Conservation (phyloP, 805 yeast genomes). For the Peterozyma xylosa region DNA sequence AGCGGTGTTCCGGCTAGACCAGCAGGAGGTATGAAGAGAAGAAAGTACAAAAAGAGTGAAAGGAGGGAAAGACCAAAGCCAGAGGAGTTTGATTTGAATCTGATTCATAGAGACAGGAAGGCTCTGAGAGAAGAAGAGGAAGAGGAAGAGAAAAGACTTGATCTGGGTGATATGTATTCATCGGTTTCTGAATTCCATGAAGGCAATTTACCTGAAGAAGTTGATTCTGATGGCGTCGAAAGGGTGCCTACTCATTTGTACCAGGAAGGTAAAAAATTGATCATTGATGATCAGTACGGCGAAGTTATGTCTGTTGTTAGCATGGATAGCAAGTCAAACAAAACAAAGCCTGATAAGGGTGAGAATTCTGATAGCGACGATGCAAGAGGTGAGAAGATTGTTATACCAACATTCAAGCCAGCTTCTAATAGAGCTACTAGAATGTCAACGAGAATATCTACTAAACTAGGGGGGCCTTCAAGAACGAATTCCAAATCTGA, state of each 20-base stretch:
- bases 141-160: slow-evolving; percentile 8
- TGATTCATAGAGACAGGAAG: slow-evolving; percentile 12
- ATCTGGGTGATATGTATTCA: not conserved
- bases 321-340: not conserved
- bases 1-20: slow-evolving; percentile 61
- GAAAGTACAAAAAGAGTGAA: slow-evolving; percentile 24
- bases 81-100: slow-evolving; percentile 25
- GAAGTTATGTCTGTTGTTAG: slow-evolving; percentile 59
- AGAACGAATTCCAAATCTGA: not conserved
- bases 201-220: not conserved
- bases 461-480: not conserved
- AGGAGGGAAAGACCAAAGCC: slow-evolving; percentile 25
- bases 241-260: slow-evolving; percentile 36
- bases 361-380: not conserved
- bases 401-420: too few species aligned
- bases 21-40: slow-evolving; percentile 66
- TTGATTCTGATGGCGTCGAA: slow-evolving; percentile 13
- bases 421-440: too few species aligned
- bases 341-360: not conserved
- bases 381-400: not conserved
- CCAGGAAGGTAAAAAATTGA: slow-evolving; percentile 61
- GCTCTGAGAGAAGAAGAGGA: slow-evolving; percentile 14
- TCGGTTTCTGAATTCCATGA: not conserved
- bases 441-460: not conserved
- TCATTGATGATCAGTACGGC: slow-evolving; percentile 80